Percentiles rank a stretch among this genome's conserved stretches.
Evolutionary conservation across 1,139 yeast genomes (phyloP).

Genomic region (Yamadazyma taylorii): DNA sequence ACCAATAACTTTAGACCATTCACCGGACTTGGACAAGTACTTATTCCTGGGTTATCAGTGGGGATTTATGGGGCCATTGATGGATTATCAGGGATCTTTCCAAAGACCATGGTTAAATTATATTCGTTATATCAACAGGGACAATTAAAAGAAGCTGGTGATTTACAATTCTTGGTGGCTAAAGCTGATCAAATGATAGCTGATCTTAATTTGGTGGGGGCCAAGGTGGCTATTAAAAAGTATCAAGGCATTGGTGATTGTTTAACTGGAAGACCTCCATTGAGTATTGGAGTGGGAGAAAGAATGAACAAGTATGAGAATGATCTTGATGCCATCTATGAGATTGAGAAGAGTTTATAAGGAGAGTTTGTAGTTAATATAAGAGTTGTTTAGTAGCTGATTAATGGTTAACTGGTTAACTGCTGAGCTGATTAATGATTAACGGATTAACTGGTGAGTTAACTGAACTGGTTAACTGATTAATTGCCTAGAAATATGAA

Average conservation of each 20-base stretch:
- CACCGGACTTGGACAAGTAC: conserved; percentile 50
- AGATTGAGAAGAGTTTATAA: conserved; percentile 13
- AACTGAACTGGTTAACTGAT: too few species aligned
- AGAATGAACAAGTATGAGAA: conserved; percentile 13
- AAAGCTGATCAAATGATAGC: conserved; percentile 42
- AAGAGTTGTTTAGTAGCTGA: too few species aligned
- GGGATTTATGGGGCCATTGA: conserved; percentile 48
- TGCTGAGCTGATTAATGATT: too few species aligned
- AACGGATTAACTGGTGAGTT: too few species aligned
- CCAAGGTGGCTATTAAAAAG: conserved; percentile 30
- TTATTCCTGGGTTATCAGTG: conserved; percentile 44
- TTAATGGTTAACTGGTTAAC: too few species aligned
- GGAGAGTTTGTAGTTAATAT: too few species aligned
- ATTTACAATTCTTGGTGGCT: conserved; percentile 39
- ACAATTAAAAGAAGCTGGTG: conserved; percentile 37
- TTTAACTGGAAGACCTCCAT: conserved; percentile 26
- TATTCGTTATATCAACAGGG: conserved; percentile 28
- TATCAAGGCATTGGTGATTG: conserved; percentile 21
- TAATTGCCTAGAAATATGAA: too few species aligned
- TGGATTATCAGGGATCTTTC: conserved; percentile 43
- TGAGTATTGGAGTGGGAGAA: conserved; percentile 12
- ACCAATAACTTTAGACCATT: conserved; percentile 38
- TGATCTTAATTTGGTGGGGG: conserved; percentile 45
- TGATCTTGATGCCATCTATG: conserved; percentile 14
- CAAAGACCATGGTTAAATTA: conserved; percentile 37